These are phyloP conservation scores for Ogataea populi-albae DNA, from an alignment of 805 yeast genomes.

Conservation along the genomic window DNA sequence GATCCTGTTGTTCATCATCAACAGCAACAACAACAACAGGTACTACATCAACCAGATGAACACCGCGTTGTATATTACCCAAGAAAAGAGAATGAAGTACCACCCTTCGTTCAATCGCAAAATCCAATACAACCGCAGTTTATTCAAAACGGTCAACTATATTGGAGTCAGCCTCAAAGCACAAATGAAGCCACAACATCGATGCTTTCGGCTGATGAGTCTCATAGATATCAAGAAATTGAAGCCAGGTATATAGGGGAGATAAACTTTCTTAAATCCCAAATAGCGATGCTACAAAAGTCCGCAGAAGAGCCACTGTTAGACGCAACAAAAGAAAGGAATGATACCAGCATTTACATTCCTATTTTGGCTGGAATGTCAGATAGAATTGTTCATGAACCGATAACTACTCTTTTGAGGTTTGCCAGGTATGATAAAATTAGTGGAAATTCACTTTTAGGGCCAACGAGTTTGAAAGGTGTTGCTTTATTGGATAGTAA, in stretches of 20 bases:
- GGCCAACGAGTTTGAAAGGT: background rate
- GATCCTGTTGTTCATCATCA: background rate
- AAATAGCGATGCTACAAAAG: too few species aligned
- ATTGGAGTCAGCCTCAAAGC: background rate
- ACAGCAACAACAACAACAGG: background rate
- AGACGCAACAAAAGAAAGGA: background rate
- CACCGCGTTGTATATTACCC: too few species aligned
- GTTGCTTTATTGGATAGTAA: background rate
- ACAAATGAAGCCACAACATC: background rate
- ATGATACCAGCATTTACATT: too few species aligned
- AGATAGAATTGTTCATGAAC: background rate
- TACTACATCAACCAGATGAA: too few species aligned
- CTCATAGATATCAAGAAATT: too few species aligned
- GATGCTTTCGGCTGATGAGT: background rate
- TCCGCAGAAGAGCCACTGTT: too few species aligned
- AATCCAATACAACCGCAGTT: too few species aligned
- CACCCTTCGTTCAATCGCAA: too few species aligned
- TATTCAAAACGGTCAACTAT: background rate
- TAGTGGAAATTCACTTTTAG: background rate
- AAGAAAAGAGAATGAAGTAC: too few species aligned
- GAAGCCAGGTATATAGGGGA: constrained; percentile 1
- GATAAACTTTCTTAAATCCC: background rate
- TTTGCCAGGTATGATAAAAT: background rate
- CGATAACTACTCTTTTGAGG: background rate
- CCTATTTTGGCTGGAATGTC: background rate